phyloP scores from a whole-genome alignment of 73 alveolate genomes.

The Symbiodinium pilosum region DNA sequence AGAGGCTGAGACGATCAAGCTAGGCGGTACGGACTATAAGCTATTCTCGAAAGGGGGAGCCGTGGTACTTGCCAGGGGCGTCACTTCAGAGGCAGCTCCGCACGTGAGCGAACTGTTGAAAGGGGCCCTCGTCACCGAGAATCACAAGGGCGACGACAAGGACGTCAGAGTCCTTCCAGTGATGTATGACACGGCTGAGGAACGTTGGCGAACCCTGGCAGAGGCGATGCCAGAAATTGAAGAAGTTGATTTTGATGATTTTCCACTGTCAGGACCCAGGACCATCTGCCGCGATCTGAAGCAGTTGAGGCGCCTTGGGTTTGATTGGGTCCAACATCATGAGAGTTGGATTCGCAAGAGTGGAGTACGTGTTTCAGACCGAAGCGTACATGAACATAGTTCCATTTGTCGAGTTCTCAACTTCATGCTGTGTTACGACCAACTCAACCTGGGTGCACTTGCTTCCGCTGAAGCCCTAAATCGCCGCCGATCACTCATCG shows the following conservation, averaged over 20 bases:
- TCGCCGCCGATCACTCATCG: slow-evolving; percentile 35
- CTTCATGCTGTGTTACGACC: slow-evolving; percentile 39
- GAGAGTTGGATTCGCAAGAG: slow-evolving; percentile 32
- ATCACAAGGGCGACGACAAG: background rate
- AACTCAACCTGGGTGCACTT: slow-evolving; percentile 24
- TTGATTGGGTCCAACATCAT: slow-evolving; percentile 39
- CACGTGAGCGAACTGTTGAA: background rate
- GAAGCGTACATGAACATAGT: slow-evolving; percentile 25
- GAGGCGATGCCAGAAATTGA: slow-evolving; percentile 23
- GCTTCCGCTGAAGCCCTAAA: slow-evolving; percentile 52
- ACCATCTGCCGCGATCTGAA: slow-evolving; percentile 26
- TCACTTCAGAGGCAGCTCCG: background rate
- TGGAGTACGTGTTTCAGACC: slow-evolving; percentile 10
- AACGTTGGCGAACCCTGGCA: slow-evolving; percentile 31
- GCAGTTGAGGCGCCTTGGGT: slow-evolving; percentile 7
- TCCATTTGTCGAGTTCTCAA: slow-evolving; percentile 15
- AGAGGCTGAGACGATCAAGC: background rate
- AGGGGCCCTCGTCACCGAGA: background rate
- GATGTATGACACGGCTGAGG: slow-evolving; percentile 33
- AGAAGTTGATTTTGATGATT: slow-evolving; percentile 39
- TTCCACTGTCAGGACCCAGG: slow-evolving; percentile 29
- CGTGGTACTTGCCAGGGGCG: background rate
- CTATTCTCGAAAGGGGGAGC: background rate
- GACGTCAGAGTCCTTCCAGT: slow-evolving; percentile 43
- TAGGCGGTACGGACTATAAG: background rate